phyloP scores from a whole-genome alignment of 805 yeast species.

The Candida suzukii region DNA sequence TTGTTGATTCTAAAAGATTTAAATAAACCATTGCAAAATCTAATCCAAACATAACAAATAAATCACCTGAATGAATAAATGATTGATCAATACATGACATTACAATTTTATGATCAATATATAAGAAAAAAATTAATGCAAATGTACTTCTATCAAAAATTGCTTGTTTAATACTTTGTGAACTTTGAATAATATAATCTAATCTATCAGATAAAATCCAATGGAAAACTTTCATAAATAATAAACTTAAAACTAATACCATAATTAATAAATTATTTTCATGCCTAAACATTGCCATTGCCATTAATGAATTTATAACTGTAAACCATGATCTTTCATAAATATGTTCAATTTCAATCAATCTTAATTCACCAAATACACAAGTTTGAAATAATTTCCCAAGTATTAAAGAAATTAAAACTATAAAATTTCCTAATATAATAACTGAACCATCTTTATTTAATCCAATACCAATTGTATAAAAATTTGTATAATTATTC shows the following conservation, averaged over 20 bases:
- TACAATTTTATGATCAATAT: constrained; percentile 46
- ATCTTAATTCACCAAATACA: constrained; percentile 69
- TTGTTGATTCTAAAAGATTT: constrained; percentile 38
- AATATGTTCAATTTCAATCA: constrained; percentile 69
- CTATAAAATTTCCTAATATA: constrained; percentile 35
- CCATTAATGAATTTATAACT: constrained; percentile 54
- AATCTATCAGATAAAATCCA: constrained; percentile 55
- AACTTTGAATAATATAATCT: constrained; percentile 40
- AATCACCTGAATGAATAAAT: constrained; percentile 45
- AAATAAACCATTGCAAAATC: constrained; percentile 63
- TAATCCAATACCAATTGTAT: constrained; percentile 41
- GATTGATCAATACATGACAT: constrained; percentile 49
- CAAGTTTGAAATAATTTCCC: constrained; percentile 45
- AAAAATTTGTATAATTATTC: constrained; percentile 38
- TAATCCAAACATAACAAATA: constrained; percentile 64
- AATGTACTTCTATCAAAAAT: constrained; percentile 34
- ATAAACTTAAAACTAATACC: constrained; percentile 25
- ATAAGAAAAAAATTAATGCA: constrained; percentile 36
- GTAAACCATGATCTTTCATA: constrained; percentile 61
- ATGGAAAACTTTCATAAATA: constrained; percentile 64
- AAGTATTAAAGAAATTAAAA: constrained; percentile 25
- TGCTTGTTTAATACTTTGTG: constrained; percentile 17
- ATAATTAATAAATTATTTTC: constrained; percentile 40
- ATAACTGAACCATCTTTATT: constrained; percentile 42
- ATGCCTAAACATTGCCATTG: constrained; percentile 45